Conservation (phyloP, 1,139 yeast species). For the Blastobotrys raffinosifermentans region DNA sequence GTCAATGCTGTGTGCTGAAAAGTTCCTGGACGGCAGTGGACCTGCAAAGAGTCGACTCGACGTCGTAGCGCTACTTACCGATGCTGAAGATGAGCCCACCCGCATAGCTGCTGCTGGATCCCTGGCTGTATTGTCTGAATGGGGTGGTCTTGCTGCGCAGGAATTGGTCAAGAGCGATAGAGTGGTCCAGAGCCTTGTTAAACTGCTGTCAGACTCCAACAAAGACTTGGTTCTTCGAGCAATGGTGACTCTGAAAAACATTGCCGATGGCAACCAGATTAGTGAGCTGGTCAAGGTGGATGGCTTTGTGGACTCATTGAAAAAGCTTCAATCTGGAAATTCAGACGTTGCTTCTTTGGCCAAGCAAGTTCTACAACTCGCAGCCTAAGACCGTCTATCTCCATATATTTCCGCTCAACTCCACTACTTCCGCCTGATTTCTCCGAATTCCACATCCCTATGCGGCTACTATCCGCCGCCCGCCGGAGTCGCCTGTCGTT, state of each 20-base stretch:
- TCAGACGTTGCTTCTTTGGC: no score
- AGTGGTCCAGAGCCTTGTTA: constrained; percentile 18
- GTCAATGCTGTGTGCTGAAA: constrained; percentile 34
- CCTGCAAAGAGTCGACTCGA: constrained; percentile 27
- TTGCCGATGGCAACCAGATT: constrained; percentile 6
- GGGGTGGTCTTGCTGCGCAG: constrained; percentile 30
- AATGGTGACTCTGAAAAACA: constrained; percentile 14
- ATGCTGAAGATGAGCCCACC: constrained; percentile 31
- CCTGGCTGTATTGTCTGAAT: constrained; percentile 35
- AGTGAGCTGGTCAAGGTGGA: no score
- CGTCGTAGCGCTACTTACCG: constrained; percentile 29
- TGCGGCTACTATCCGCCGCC: no score
- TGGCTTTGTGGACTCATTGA: no score
- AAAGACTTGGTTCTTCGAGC: constrained; percentile 17
- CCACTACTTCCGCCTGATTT: no score
- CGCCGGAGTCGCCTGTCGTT: no score
- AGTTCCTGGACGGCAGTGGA: constrained; percentile 29
- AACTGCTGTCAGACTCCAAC: constrained; percentile 24
- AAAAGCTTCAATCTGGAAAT: no score
- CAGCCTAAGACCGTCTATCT: no score
- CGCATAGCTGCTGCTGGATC: constrained; percentile 39
- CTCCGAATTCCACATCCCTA: no score
- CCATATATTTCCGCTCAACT: no score
- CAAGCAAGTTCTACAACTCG: no score
- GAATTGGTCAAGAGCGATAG: constrained; percentile 20